A percentile compares a stretch with the other conserved stretches of the same genome.
phyloP scores from a whole-genome alignment of 345 rosid species.

The Abelmoschus esculentus region DNA sequence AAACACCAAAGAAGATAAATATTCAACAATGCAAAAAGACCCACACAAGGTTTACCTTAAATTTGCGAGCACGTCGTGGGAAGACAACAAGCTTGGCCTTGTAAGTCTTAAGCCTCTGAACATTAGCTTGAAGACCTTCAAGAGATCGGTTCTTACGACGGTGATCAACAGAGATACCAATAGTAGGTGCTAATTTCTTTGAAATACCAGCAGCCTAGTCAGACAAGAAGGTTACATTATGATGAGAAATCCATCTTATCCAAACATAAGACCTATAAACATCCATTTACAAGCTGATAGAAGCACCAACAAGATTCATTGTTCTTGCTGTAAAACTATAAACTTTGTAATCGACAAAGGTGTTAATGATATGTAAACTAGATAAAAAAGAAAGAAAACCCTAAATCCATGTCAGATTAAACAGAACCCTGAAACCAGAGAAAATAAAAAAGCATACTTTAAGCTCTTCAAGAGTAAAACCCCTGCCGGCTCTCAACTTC shows the following conservation, averaged over 20 bases:
- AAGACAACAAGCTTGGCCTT: background rate
- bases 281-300: background rate
- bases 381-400: background rate
- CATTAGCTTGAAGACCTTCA: background rate
- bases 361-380: background rate
- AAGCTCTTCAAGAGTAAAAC: background rate
- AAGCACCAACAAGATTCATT: background rate
- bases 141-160: background rate
- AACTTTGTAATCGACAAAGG: background rate
- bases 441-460: background rate
- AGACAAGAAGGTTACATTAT: background rate
- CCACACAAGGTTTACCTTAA: background rate
- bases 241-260: background rate
- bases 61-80: background rate
- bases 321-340: background rate
- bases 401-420: background rate
- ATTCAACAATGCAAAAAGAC: background rate
- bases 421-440: background rate
- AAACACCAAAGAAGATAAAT: background rate
- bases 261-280: background rate
- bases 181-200: background rate
- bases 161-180: background rate
- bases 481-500: background rate
- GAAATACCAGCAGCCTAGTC: background rate
- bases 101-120: conserved; percentile 1